Base-by-base conservation (phyloP, 495 filamentous ascomycete species). In the Penicillium mononematosum region DNA sequence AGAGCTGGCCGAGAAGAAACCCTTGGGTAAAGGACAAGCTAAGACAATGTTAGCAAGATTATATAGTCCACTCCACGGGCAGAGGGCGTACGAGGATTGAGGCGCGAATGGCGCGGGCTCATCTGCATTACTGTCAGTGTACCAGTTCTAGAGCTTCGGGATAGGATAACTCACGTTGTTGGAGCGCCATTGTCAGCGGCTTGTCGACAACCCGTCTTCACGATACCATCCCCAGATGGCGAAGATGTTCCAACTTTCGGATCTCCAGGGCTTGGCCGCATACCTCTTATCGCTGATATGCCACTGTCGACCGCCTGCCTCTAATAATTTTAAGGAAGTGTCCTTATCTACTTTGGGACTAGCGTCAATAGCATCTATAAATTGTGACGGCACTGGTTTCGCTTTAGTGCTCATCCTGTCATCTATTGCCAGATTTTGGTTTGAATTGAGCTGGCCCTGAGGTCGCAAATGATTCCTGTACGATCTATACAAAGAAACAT, bases 1-100 rank as follows among this genome's bases (percentile, higher is more conserved):
- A 94, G 55, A 98, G 80, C 71, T 98, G 94, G 45, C 94, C 94
- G 47, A 97, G 80, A 58, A 98, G 83, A 62, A 98, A 89, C 25
- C 94, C 94, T 73, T 96, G 89, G 7, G 58, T 59, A 36, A 59
- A 62, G 11, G 54, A 66, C 22, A 64, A 41, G 54, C 65, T 70
- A 52, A 41, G 34, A 24, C 17, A 22, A 25, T 27, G 62, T 66
- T 65, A 63, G 58, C 45, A 38, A 27, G 32, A 25, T 39, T 5
- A 55, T 61, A 51, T 61, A 68, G 55, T 56, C 60, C 55, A 51
- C 39, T 61, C 22, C 50, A 48, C 19, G 39, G 10, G 19, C 17
- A 42, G 38, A 49, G 34, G 7, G 45, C 79, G 55, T 72, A 82
- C 80, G 80, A 81, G 41, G 80, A 80, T 56, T 77, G 78, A 59